Base-by-base conservation (phyloP, 2,329 filamentous ascomycete genomes). In the Xylariales sp. region DNA sequence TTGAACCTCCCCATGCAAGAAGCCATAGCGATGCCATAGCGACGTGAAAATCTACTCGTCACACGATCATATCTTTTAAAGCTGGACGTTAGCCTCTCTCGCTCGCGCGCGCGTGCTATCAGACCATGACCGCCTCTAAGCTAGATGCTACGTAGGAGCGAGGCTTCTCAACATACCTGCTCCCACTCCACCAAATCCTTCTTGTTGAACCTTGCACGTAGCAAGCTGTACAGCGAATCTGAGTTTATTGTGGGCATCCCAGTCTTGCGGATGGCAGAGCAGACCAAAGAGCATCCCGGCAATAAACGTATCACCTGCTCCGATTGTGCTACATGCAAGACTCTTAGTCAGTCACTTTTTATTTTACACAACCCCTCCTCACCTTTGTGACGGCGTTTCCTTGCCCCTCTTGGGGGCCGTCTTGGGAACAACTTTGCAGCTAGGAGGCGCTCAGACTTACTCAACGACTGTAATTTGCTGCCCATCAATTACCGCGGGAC, bases 271-370 rank as follows among this genome's bases (percentile, higher is more conserved):
- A 45, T 69, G 70, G 52, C 67, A 74, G 40, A 73, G 60, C 43
- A 85, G 57, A 24, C 67, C 71, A 59, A 81, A 86, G 33, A 88
- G 61, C 58, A 85, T 78, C 42, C 82, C 83, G 23, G 83, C 84
- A 46, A 84, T 76, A 52, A 88, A 88, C 0, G 84, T 87, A 53
- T 88, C 85, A 47, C 85, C 85, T 29, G 84, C 84, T 38, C 84
- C 85, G 43, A 88, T 74, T 5, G 82, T 72, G 55, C 83, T 86
- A 55, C 55, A 49, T 46, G 44, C 43, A 46, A 40, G 43, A 43
- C 46, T 42, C 51, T n/a, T 47, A 49, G 45, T 45, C 40, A 42
- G 37, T 34, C 29, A 49, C 40, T 42, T 35, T n/a, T n/a, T n/a
- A n/a, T n/a, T n/a, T n/a, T n/a, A n/a, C n/a, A n/a, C n/a, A n/a